Percentiles rank a stretch among this genome's conserved stretches.
These are phyloP conservation scores for Dioszegia hungarica DNA, from an alignment of 768 basidiomycete species.

Conservation along the genomic window DNA sequence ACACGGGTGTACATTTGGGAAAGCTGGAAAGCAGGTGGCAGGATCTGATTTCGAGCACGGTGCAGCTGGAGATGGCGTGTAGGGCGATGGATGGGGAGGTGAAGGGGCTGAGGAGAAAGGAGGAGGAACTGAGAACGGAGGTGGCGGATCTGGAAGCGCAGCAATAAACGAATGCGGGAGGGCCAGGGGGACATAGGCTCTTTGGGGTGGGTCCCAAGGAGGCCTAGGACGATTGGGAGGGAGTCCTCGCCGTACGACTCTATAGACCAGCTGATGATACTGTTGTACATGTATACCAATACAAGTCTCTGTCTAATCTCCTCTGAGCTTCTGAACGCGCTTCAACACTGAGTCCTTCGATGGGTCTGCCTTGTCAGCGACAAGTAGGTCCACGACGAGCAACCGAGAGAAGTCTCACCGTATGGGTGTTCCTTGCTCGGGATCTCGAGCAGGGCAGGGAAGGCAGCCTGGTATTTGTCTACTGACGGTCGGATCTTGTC, in stretches of 20 bases:
- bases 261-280: neutral
- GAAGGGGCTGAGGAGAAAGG: conserved; percentile 42
- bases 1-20: conserved; percentile 70
- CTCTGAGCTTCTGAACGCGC: conserved; percentile 92
- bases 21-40: conserved; percentile 85
- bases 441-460: conserved; percentile 94
- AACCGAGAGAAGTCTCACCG: conserved; percentile 56
- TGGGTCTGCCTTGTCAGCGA: conserved; percentile 61
- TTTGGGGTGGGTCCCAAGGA: no score
- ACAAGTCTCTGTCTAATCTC: conserved; percentile 64
- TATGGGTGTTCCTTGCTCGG: conserved; percentile 98
- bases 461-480: conserved; percentile 90
- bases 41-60: conserved; percentile 77
- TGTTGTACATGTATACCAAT: conserved; percentile 12
- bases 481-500: conserved; percentile 94
- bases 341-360: conserved; percentile 93
- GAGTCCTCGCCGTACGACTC: neutral
- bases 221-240: no score
- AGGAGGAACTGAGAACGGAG: conserved; percentile 39
- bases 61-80: conserved; percentile 95
- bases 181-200: neutral
- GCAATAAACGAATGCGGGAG: neutral
- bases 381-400: neutral
- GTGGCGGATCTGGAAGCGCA: conserved; percentile 31
- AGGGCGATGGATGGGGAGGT: conserved; percentile 79